These are phyloP conservation scores for Rhodotorula toruloides DNA, from an alignment of 768 basidiomycete species.

Conservation along the genomic window DNA sequence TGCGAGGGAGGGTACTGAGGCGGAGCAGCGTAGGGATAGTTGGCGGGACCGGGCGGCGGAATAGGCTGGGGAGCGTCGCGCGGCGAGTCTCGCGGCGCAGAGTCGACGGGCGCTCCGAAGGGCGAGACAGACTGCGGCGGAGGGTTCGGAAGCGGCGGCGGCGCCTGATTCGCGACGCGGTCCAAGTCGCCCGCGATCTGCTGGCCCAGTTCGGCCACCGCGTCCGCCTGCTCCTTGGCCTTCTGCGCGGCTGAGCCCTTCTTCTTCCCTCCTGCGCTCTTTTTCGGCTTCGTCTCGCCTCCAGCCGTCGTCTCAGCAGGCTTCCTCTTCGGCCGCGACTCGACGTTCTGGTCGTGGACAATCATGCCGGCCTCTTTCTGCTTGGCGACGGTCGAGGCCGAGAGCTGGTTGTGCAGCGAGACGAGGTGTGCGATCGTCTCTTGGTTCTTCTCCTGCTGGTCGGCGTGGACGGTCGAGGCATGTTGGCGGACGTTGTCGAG, in stretches of 20 bases:
- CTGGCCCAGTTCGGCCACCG: neutral
- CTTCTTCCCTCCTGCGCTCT: conserved; percentile 9
- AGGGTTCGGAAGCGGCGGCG: too few species aligned
- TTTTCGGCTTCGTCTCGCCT: conserved; percentile 10
- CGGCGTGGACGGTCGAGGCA: conserved; percentile 93
- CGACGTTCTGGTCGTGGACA: conserved; percentile 12
- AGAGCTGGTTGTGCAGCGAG: conserved; percentile 74
- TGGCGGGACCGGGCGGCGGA: neutral
- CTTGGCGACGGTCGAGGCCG: conserved; percentile 47
- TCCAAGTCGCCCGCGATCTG: too few species aligned
- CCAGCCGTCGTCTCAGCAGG: neutral
- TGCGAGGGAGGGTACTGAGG: neutral
- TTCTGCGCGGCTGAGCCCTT: conserved; percentile 9
- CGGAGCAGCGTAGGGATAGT: neutral
- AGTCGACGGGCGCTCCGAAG: too few species aligned
- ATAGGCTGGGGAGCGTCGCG: too few species aligned
- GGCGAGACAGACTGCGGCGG: too few species aligned
- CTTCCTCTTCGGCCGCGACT: neutral
- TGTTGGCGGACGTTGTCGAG: conserved; percentile 97
- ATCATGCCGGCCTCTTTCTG: conserved; percentile 35
- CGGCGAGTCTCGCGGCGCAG: too few species aligned
- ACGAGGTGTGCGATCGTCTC: conserved; percentile 87
- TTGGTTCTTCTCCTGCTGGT: conserved; percentile 76
- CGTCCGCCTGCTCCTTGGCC: conserved; percentile 16
- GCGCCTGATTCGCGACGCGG: too few species aligned